These are phyloP conservation scores for Eucalyptus camaldulensis DNA, from an alignment of 345 rosid genomes.

Conservation along the genomic window DNA sequence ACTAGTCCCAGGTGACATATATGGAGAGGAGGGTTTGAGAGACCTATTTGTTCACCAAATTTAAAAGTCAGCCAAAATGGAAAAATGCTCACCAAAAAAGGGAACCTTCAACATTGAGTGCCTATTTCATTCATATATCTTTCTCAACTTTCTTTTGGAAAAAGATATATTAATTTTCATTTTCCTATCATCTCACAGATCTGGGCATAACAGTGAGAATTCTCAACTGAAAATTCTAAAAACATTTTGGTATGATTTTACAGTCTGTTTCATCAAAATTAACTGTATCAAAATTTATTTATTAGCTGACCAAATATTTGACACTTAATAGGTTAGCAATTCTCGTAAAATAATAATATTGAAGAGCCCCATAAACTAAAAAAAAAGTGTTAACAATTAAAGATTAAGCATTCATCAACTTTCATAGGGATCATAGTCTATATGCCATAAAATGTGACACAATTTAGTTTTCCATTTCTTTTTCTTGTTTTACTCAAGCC, in stretches of 20 bases:
- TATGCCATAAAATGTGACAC: not conserved
- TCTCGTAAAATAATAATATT: not conserved
- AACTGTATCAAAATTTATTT: not conserved
- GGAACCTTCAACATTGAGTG: too few species aligned
- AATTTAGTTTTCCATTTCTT: not conserved
- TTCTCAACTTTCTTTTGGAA: too few species aligned
- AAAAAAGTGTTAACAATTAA: not conserved
- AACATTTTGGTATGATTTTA: not conserved
- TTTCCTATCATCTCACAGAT: not conserved
- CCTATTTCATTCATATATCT: too few species aligned
- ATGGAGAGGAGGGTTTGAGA: not conserved
- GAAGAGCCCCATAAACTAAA: not conserved
- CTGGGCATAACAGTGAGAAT: not conserved
- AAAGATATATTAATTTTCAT: too few species aligned
- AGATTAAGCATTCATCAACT: not conserved
- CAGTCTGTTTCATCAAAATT: not conserved
- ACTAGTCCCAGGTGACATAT: not conserved
- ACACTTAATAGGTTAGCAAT: not conserved
- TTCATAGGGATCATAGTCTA: not conserved
- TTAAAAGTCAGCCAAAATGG: not conserved
- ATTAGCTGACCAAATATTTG: not conserved
- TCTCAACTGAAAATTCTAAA: not conserved
- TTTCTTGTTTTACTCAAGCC: not conserved
- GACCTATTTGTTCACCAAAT: not conserved
- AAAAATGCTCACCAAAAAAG: not conserved